Conservation (phyloP, 768 basidiomycete genomes). For the Phanerochaete carnosa region DNA sequence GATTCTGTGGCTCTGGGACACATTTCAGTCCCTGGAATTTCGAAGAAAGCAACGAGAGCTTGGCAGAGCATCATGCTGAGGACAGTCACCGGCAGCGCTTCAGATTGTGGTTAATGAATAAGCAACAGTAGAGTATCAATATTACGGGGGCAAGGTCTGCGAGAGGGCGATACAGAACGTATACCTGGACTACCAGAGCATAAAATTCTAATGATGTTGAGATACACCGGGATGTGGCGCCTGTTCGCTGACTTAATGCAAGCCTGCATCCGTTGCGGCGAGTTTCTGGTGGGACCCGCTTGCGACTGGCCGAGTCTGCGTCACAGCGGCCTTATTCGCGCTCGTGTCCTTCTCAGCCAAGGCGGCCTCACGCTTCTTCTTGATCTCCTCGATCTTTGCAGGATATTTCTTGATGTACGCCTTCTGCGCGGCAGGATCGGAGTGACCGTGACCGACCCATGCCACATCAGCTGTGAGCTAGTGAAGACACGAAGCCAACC, state of each 20-base stretch:
- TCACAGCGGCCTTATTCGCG: not conserved
- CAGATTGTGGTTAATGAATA: no score
- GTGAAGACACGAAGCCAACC: not conserved
- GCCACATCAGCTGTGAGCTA: conserved; percentile 2
- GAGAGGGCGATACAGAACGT: no score
- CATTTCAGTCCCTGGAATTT: no score
- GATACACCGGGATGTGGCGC: not conserved
- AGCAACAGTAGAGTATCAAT: no score
- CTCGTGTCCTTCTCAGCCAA: not conserved
- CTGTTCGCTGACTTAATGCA: not conserved
- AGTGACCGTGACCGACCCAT: not conserved
- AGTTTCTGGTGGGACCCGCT: not conserved
- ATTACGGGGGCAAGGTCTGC: no score
- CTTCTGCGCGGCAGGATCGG: conserved; percentile 1
- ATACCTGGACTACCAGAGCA: no score
- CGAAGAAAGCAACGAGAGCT: no score
- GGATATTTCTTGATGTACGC: conserved; percentile 1
- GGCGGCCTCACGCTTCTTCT: not conserved
- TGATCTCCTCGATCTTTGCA: not conserved
- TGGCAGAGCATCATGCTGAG: no score
- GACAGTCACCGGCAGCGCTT: no score
- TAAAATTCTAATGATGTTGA: no score
- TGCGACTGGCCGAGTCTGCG: not conserved
- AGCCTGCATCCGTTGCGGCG: not conserved
- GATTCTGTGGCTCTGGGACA: no score